phyloP scores from a whole-genome alignment of 2,329 filamentous ascomycete genomes.

The Coccinonectria pachysandricola region DNA sequence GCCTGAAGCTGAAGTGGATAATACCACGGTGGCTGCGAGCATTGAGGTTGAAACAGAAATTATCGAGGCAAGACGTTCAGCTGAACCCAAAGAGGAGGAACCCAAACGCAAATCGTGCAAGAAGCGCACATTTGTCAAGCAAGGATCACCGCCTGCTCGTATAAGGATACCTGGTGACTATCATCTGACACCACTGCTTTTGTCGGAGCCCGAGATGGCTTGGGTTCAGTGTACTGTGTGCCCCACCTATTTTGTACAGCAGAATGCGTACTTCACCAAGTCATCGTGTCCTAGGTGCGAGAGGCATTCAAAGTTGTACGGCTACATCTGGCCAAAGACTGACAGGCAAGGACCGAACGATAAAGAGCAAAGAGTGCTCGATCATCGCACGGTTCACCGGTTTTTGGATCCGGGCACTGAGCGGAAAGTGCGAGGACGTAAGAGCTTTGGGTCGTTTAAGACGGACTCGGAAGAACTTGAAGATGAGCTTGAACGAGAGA shows the following conservation, averaged over 20 bases:
- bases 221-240: slow-evolving; percentile 91
- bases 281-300: slow-evolving; percentile 87
- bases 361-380: slow-evolving; percentile 60
- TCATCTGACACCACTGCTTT: slow-evolving; percentile 64
- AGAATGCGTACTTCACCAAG: slow-evolving; percentile 76
- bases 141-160: slow-evolving; percentile 22
- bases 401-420: slow-evolving; percentile 69
- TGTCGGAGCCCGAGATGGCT: slow-evolving; percentile 63
- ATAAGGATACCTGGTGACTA: slow-evolving; percentile 65
- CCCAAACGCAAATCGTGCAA: slow-evolving; percentile 26
- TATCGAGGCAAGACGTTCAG: slow-evolving; percentile 8
- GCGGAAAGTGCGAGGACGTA: slow-evolving; percentile 37
- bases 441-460: slow-evolving; percentile 20
- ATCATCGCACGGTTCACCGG: slow-evolving; percentile 79
- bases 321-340: slow-evolving; percentile 93
- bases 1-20: slow-evolving; percentile 3
- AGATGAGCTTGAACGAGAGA: slow-evolving; percentile 15
- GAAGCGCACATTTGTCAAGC: slow-evolving; percentile 24
- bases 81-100: slow-evolving; percentile 7
- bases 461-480: slow-evolving; percentile 18
- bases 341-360: slow-evolving; percentile 68
- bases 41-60: slow-evolving; percentile 17
- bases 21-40: slow-evolving; percentile 5
- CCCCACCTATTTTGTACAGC: slow-evolving; percentile 71
- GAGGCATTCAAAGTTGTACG: slow-evolving; percentile 90